A percentile compares a stretch with the other conserved stretches of the same genome.
Conservation (phyloP, 768 basidiomycete species). For the Kwoniella sp. region DNA sequence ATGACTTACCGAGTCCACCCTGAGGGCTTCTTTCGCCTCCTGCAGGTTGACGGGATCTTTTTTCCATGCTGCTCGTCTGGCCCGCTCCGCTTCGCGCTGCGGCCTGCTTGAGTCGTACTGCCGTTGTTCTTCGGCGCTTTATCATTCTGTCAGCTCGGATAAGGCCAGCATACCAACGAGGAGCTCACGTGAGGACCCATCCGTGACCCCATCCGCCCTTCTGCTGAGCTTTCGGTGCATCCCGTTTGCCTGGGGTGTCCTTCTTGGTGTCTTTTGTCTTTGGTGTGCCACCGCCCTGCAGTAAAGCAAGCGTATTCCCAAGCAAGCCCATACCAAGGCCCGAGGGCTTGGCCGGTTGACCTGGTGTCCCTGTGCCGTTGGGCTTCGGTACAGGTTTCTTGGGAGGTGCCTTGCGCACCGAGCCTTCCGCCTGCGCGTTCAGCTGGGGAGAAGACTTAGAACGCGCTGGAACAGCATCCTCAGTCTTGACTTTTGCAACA, state of each 20-base stretch:
- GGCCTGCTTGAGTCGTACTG: constrained; percentile 1
- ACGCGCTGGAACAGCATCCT: neutral
- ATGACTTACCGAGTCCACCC: constrained; percentile 16
- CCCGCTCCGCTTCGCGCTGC: constrained; percentile 3
- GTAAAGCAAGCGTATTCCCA: constrained; percentile 10
- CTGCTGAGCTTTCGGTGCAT: neutral
- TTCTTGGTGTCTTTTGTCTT: constrained; percentile 6
- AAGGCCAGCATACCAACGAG: neutral
- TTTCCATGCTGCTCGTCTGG: constrained; percentile 1
- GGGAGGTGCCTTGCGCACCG: neutral
- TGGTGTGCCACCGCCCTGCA: constrained; percentile 8
- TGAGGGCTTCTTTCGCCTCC: constrained; percentile 14
- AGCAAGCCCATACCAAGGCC: constrained; percentile 3
- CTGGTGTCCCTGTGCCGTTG: neutral
- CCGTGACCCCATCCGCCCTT: constrained; percentile 10
- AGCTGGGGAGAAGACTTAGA: constrained; percentile 1
- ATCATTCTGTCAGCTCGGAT: neutral
- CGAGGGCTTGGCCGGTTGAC: neutral
- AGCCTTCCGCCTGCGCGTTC: neutral
- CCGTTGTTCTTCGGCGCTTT: constrained; percentile 5
- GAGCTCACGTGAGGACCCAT: constrained; percentile 14
- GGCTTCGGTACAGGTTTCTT: neutral
- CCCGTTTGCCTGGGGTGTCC: neutral
- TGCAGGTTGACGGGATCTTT: constrained; percentile 17
- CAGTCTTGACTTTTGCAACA: neutral